Evolutionary conservation across 257 asterid species (phyloP).

Genomic region (Solanum chaucha): DNA sequence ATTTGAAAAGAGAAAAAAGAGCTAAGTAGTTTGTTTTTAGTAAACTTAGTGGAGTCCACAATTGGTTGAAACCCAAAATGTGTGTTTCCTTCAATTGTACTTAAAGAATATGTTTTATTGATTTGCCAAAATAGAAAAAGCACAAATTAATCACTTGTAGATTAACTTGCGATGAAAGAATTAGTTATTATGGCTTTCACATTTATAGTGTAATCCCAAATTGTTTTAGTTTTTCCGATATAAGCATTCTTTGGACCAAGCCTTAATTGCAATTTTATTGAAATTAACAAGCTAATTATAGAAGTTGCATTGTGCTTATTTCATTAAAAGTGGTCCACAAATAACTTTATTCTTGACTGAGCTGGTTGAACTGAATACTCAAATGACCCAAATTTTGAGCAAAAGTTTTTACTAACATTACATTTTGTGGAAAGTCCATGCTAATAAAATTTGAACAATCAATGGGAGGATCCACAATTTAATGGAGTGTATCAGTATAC

Average conservation of each 20-base stretch:
- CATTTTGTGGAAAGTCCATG: not conserved
- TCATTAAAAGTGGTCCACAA: not conserved
- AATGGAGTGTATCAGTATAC: not conserved
- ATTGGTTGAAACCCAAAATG: not conserved
- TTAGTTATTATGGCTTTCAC: not conserved
- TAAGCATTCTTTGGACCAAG: not conserved
- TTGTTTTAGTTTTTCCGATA: not conserved
- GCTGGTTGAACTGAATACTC: not conserved
- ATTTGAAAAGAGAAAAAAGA: not conserved
- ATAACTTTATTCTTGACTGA: not conserved
- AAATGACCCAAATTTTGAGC: not conserved
- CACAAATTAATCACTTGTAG: not conserved
- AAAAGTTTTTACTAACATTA: not conserved
- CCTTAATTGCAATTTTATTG: not conserved
- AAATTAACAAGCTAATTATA: not conserved
- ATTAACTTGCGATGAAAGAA: not conserved
- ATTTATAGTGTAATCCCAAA: not conserved
- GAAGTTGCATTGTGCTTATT: not conserved
- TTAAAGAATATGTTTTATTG: not conserved
- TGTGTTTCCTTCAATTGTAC: conserved; percentile 8
- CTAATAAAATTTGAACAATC: not conserved
- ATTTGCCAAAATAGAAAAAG: not conserved
- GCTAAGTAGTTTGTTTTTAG: not conserved
- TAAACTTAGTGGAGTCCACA: not conserved
- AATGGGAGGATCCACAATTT: not conserved